Base-by-base conservation (phyloP, 2,329 filamentous ascomycete species). In the Rhexocercosporidium sp. region DNA sequence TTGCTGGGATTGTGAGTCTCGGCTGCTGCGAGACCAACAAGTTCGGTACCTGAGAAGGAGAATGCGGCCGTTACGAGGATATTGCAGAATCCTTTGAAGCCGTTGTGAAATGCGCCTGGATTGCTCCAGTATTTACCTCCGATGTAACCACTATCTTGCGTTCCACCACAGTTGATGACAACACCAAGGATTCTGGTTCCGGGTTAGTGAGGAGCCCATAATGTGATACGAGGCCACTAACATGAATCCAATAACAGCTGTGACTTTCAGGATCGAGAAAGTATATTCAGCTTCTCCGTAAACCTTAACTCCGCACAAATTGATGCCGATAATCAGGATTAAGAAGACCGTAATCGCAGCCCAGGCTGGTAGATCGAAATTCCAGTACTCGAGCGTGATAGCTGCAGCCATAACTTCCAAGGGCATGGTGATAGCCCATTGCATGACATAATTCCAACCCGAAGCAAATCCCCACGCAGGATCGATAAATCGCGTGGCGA, bases 391-490 rank as follows among this genome's bases (percentile, higher is more conserved):
- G 59, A 97, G 89, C 0, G 93, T 96, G 22, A 97, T 88, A 0
- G 92, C 90, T 1, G 93, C 94, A 1, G 93, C 92, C 72, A 97
- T 93, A 63, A 97, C 90, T 78, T 97, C 94, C 51, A 97, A 83
- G 0, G 94, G 94, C 59, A 97, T 80, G 0, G 94, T 88, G 53
- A 94, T 86, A 1, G 96, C 84, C 93, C 94, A 97, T 80, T 96
- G 92, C 70, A 97, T 78, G 3, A 92, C 92, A 78, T 97, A 96
- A 85, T 96, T 97, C 93, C 93, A 97, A 14, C 93, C 94, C 90
- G 96, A 94, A 54, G 94, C 92, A 75, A 97, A 97, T 0, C 94
- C 94, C 93, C 93, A 97, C 0, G 94, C 94, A 0, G 94, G 95
- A 75, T 98, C 94, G n/a, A 97, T 82, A 75, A 97, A 97, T 18